Evolutionary conservation across 352 stramenopile genomes (phyloP), one percentile per base, ranked within the genome.

Genomic region (Peronospora farinosa): DNA sequence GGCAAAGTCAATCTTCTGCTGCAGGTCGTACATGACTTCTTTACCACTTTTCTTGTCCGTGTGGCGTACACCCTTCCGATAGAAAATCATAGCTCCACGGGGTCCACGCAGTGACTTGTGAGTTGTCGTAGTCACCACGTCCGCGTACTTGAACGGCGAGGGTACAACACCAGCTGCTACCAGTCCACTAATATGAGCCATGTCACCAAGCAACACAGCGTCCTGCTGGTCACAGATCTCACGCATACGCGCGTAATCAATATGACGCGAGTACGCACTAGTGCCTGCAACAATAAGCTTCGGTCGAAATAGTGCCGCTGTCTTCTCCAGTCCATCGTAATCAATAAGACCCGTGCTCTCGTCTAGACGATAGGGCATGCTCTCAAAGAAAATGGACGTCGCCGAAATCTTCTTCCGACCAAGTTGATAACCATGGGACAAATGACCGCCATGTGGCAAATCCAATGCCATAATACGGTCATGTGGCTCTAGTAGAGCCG

Each of bases 31-130:
- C 40, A 70, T 50, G 6, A 76, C 68, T 44, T 84, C 73, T 16
- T 97, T 88, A 46, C 95, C 95, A 16, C 57, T 67, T 75, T 98
- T 99, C 74, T 98, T 98, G 57, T 97, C 95, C 0, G 88, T 78
- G 47, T 78, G 86, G 45, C 91, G 78, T 35, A 95, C 66, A 7
- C 86, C 96, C 74, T 98, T 99, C 49, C 96, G 82, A 78, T 97
- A 99, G 67, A 99, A 99, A 73, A 99, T 99, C 96, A 99, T 99
- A 38, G 96, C 97, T 38, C 96, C 97, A 56, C 97, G 88, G 8
- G 97, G 97, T 30, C 97, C 97, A 53, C 97, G 85, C 19, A 99
- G 82, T 53, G 90, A 98, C 79, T 99, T 99, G 86, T 99, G 97
- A 35, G 96, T 99, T 32, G 97, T 99, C 12, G 97, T 99, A 28